Percentiles rank a stretch among this genome's conserved stretches.
Evolutionary conservation across 2,329 filamentous ascomycete genomes (phyloP).

Genomic region (Thielaviopsis punctulata): DNA sequence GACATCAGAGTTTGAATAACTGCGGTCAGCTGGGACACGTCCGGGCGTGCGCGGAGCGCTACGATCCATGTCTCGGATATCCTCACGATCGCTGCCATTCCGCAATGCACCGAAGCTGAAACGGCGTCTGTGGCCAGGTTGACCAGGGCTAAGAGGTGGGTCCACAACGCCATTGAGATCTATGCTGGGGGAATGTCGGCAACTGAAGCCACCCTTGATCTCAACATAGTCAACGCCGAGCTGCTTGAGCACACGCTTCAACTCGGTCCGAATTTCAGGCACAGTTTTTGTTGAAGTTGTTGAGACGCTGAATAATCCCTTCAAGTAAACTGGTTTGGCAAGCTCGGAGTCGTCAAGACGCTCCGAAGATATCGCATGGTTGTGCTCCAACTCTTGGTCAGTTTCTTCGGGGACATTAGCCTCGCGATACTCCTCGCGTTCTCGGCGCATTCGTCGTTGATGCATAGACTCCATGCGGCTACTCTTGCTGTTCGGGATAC

Average conservation of each 20-base stretch:
- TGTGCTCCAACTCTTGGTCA: constrained; percentile 49
- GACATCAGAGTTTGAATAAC: constrained; percentile 73
- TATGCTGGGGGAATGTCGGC: constrained; percentile 76
- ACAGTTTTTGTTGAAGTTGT: constrained; percentile 90
- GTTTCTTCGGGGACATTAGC: constrained; percentile 82
- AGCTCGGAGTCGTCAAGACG: constrained; percentile 53
- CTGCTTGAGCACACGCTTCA: constrained; percentile 75
- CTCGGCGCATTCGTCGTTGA: constrained; percentile 52
- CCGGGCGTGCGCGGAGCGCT: constrained; percentile 22
- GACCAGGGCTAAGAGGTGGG: constrained; percentile 34
- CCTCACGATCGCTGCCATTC: constrained; percentile 50
- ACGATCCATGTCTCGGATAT: constrained; percentile 41
- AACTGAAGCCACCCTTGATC: constrained; percentile 86
- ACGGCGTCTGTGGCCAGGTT: constrained; percentile 49
- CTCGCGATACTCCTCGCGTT: constrained; percentile 56
- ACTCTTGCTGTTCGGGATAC: constrained; percentile 79
- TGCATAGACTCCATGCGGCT: constrained; percentile 85
- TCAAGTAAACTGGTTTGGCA: constrained; percentile 86
- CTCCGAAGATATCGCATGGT: constrained; percentile 39
- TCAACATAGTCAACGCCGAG: constrained; percentile 82
- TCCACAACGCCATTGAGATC: constrained; percentile 62
- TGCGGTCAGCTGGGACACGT: constrained; percentile 40
- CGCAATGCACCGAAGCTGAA: constrained; percentile 66
- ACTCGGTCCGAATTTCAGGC: constrained; percentile 67
- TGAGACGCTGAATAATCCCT: constrained; percentile 91